phyloP scores from a whole-genome alignment of 2,329 filamentous ascomycete species.

The Calonectria ilicicola region DNA sequence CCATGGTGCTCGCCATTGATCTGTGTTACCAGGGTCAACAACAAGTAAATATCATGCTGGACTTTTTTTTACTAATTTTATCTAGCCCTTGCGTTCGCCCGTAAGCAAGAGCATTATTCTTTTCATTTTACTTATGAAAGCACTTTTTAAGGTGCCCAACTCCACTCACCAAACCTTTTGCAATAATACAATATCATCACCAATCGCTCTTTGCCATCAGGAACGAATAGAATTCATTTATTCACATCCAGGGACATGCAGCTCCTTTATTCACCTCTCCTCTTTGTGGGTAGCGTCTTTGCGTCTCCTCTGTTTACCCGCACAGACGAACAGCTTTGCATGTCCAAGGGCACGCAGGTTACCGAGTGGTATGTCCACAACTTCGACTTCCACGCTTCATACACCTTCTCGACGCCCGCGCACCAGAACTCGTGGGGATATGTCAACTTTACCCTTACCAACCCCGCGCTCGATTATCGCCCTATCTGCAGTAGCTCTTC shows the following conservation, averaged over 20 bases:
- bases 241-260: neutral
- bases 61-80: neutral
- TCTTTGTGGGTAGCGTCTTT: neutral
- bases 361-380: neutral
- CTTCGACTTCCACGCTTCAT: constrained; percentile 17
- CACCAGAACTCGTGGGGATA: constrained; percentile 10
- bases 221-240: neutral
- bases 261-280: neutral
- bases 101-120: neutral
- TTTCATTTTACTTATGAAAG: neutral
- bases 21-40: neutral
- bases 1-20: neutral
- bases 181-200: no score
- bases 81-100: neutral
- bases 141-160: neutral
- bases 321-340: neutral
- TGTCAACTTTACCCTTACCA: constrained; percentile 15
- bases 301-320: neutral
- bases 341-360: neutral
- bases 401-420: constrained; percentile 5
- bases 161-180: neutral
- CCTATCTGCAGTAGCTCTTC: constrained; percentile 14
- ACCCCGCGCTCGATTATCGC: neutral
- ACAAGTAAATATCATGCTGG: neutral
- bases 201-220: neutral